Evolutionary conservation across 2,329 filamentous ascomycete species (phyloP), one percentile per base, ranked within the genome.

Genomic region (Ophiocordyceps camponoti-saundersi): DNA sequence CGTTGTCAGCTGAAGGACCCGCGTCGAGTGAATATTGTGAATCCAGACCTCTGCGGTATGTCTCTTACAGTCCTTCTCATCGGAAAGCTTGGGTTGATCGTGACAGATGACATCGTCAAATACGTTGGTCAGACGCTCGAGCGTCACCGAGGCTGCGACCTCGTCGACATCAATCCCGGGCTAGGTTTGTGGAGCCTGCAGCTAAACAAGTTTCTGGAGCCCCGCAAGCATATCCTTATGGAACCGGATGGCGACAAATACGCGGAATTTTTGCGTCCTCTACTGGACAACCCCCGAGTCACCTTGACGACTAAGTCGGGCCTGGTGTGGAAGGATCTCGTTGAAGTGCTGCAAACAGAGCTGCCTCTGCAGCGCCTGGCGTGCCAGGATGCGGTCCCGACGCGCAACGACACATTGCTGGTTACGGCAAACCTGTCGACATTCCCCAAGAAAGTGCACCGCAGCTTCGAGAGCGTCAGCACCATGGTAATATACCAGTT

Each of bases 91-190:
- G 16, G 23, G 43, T 48, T 49, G 11, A 47, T 42, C 46, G 6
- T 11, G 36, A 42, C 15, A 80, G 83, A 87, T 57, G 80, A 90
- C 54, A 66, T 84, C 15, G 55, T 94, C 43, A 59, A 75, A 7
- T 85, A 85, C 50, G 65, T 93, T n/a, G 77, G 74, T 2, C 72
- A 75, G 1, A 79, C 78, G 3, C 71, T 96, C 18, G 66, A 77
- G 32, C 74, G 77, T 42, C 81, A 92, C 61, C 67, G 70, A 45
- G 85, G 85, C 47, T 88, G 89, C 63, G 88, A 94, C 56, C 73
- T 96, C 42, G 68, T 98, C 55, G 90, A 96, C 58, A 68, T 95
- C 48, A 86, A 89, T 60, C 90, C 90, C 0, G 88, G 88, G 15
- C 67, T 67, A 1, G 86, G 88, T 10, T 47, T 94, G 2, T 92